Evolutionary conservation across 495 filamentous ascomycete species (phyloP).

Genomic region (Aspergillus funiculosus): DNA sequence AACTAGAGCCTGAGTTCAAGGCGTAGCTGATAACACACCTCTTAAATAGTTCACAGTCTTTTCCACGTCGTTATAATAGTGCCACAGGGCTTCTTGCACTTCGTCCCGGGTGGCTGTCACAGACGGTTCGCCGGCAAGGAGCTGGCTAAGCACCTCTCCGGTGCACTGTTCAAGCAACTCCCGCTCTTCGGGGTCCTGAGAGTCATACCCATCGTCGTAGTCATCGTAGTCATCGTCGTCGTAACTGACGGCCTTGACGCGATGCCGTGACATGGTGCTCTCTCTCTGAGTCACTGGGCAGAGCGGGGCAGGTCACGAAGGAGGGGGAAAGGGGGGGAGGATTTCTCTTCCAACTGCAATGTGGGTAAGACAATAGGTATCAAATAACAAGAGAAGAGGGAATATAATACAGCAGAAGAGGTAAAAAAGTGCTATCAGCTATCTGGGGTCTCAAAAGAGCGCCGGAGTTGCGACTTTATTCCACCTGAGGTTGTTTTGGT

Average conservation of each 20-base stretch:
- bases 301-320: conserved; percentile 12
- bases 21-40: conserved; percentile 38
- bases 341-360: too few species aligned
- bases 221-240: conserved; percentile 39
- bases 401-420: background rate
- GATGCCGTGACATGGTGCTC: conserved; percentile 40
- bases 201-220: conserved; percentile 40
- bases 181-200: conserved; percentile 41
- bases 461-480: too few species aligned
- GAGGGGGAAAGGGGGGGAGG: conserved; percentile 1
- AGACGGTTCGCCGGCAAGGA: conserved; percentile 35
- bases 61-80: conserved; percentile 90
- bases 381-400: too few species aligned
- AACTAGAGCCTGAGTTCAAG: background rate
- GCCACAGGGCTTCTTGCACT: conserved; percentile 85
- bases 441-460: too few species aligned
- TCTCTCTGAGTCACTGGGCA: background rate
- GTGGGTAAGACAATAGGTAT: too few species aligned
- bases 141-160: conserved; percentile 32
- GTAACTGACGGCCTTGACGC: conserved; percentile 43
- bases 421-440: background rate
- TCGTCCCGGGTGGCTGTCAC: conserved; percentile 48
- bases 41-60: conserved; percentile 76
- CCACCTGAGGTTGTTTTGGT: conserved; percentile 5
- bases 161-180: conserved; percentile 38